Conservation (phyloP, 306 rosid species). For the Glycine latifolia region DNA sequence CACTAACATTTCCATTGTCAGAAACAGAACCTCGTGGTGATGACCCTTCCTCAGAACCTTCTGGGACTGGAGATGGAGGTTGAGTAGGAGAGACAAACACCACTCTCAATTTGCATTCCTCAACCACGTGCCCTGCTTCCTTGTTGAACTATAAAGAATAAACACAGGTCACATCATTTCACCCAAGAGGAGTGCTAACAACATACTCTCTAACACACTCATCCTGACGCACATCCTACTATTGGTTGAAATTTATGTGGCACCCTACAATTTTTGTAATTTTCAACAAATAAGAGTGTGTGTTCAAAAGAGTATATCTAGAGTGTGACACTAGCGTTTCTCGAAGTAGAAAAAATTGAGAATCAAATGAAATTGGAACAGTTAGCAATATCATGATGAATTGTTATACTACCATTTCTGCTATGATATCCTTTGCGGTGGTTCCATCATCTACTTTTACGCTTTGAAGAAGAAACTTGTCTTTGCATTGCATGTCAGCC, state of each 20-base stretch:
- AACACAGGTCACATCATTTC: slow-evolving; percentile 46
- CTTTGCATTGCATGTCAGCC: slow-evolving; percentile 92
- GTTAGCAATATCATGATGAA: slow-evolving; percentile 8
- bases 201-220: too few species aligned
- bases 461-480: slow-evolving; percentile 96
- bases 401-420: slow-evolving; percentile 75
- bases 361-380: background rate
- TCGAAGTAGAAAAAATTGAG: too few species aligned
- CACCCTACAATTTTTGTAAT: too few species aligned
- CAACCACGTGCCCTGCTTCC: slow-evolving; percentile 90
- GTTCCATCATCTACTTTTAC: slow-evolving; percentile 65
- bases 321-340: too few species aligned
- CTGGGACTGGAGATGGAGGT: slow-evolving; percentile 96
- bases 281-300: too few species aligned
- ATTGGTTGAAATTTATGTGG: too few species aligned
- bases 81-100: slow-evolving; percentile 85
- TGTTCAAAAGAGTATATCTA: too few species aligned
- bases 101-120: slow-evolving; percentile 94
- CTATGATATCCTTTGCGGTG: slow-evolving; percentile 66
- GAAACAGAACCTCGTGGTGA: slow-evolving; percentile 87
- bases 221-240: too few species aligned
- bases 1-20: slow-evolving; percentile 78
- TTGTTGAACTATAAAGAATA: slow-evolving; percentile 72
- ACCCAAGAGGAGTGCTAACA: background rate
- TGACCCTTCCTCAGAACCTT: slow-evolving; percentile 97